These are phyloP conservation scores for Agarophyton chilense DNA, from an alignment of 23 red algal species.

Conservation along the genomic window DNA sequence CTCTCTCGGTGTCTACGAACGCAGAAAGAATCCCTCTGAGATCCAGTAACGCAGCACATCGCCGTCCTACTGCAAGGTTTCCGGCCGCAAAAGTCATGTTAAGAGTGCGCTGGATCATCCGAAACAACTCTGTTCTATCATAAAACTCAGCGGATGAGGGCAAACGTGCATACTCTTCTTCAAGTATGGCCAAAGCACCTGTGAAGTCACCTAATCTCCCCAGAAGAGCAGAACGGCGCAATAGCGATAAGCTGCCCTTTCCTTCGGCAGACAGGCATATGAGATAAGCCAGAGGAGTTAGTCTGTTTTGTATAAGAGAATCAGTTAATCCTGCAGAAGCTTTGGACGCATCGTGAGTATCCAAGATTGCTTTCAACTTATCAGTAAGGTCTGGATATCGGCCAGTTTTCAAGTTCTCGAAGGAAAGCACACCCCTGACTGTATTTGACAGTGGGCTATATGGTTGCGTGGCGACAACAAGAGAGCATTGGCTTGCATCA, in stretches of 20 bases:
- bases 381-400: constrained; percentile 12
- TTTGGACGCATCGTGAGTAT: constrained; percentile 65
- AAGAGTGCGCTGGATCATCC: constrained; percentile 40
- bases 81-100: constrained; percentile 58
- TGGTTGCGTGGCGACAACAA: constrained; percentile 39
- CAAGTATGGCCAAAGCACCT: constrained; percentile 21
- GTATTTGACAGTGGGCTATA: constrained; percentile 30
- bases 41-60: constrained; percentile 43
- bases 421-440: constrained; percentile 43
- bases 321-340: constrained; percentile 55
- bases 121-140: constrained; percentile 55
- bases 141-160: constrained; percentile 29
- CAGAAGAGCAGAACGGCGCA: constrained; percentile 45
- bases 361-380: constrained; percentile 20
- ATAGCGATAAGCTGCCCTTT: constrained; percentile 29
- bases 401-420: constrained; percentile 21
- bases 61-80: constrained; percentile 33
- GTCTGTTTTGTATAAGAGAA: constrained; percentile 11
- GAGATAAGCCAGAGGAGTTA: constrained; percentile 60
- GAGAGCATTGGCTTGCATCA: not conserved
- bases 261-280: constrained; percentile 35
- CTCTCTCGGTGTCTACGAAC: constrained; percentile 62
- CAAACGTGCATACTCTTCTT: constrained; percentile 48
- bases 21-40: constrained; percentile 48
- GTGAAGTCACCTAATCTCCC: constrained; percentile 49